phyloP scores from a whole-genome alignment of 148 eudicot species.

The Hydrangea macrophylla region DNA sequence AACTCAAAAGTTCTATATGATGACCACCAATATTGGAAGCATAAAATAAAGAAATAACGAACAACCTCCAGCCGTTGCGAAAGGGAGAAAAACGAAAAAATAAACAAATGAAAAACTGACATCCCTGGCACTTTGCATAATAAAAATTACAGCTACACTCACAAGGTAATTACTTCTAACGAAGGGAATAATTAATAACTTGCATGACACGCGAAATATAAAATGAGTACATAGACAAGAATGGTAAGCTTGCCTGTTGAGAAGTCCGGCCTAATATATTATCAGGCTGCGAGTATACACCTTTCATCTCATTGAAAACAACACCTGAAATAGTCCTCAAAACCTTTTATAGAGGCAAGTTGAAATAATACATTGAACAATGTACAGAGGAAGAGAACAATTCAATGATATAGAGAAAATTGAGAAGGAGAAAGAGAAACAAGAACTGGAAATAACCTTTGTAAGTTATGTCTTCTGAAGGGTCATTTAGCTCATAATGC shows the following conservation, averaged over 20 bases:
- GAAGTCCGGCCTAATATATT: constrained; percentile 73
- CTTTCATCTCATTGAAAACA: constrained; percentile 99
- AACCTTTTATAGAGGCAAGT: not conserved
- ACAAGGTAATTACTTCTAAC: not conserved
- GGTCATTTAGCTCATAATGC: constrained; percentile 96
- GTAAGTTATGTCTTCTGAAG: constrained; percentile 73
- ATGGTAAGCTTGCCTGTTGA: constrained; percentile 60
- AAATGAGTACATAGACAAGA: not conserved
- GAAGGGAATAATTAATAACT: not conserved
- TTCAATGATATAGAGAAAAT: no score
- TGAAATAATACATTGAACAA: no score
- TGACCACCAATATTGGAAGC: not conserved
- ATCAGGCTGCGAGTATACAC: constrained; percentile 98
- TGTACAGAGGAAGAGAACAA: no score
- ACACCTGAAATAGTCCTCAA: constrained; percentile 54
- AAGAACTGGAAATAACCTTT: constrained; percentile 31
- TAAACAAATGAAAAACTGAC: not conserved
- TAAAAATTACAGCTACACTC: not conserved
- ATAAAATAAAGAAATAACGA: not conserved
- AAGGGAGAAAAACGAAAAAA: not conserved
- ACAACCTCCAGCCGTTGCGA: not conserved
- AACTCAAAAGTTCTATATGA: not conserved
- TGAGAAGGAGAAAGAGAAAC: not conserved
- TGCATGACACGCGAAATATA: not conserved
- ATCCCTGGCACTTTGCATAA: not conserved